phyloP scores from a whole-genome alignment of 768 basidiomycete species.

The Auriculariales sp. region DNA sequence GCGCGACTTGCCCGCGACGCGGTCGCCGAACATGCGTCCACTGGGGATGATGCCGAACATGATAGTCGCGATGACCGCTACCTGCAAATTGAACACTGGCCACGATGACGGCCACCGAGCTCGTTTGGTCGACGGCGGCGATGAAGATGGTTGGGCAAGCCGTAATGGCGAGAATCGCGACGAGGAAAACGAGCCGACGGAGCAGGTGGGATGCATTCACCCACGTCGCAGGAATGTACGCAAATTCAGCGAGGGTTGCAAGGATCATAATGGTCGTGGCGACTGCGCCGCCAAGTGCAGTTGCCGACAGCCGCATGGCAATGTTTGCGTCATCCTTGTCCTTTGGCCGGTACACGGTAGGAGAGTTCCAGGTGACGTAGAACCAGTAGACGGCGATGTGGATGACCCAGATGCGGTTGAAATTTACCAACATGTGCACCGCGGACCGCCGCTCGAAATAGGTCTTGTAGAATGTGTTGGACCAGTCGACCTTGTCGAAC shows the following conservation, averaged over 20 bases:
- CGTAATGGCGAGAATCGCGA: conserved; percentile 85
- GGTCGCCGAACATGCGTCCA: conserved; percentile 96
- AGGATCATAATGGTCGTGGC: conserved; percentile 86
- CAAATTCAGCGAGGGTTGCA: conserved; percentile 89
- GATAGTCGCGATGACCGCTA: conserved; percentile 71
- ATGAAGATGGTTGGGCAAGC: conserved; percentile 91
- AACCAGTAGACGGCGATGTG: conserved; percentile 92
- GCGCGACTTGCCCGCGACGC: conserved; percentile 91
- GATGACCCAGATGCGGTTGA: conserved; percentile 97
- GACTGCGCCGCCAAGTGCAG: conserved; percentile 91
- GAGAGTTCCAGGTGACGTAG: conserved; percentile 96
- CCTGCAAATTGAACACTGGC: conserved; percentile 88
- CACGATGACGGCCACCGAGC: conserved; percentile 75
- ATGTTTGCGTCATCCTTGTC: conserved; percentile 52
- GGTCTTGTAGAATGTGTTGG: conserved; percentile 94
- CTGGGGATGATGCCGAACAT: conserved; percentile 84
- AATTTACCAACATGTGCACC: conserved; percentile 92
- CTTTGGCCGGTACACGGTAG: conserved; percentile 68
- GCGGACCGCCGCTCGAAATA: conserved; percentile 93
- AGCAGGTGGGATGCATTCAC: conserved; percentile 96
- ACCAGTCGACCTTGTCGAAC: conserved; percentile 87
- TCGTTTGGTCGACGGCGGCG: conserved; percentile 60
- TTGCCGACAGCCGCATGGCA: conserved; percentile 90
- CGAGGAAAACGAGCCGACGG: conserved; percentile 80
- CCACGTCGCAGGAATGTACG: conserved; percentile 97